These are phyloP conservation scores for Gilbertella persicaria DNA, from an alignment of 371 early-diverging fungal genomes.

Conservation along the genomic window DNA sequence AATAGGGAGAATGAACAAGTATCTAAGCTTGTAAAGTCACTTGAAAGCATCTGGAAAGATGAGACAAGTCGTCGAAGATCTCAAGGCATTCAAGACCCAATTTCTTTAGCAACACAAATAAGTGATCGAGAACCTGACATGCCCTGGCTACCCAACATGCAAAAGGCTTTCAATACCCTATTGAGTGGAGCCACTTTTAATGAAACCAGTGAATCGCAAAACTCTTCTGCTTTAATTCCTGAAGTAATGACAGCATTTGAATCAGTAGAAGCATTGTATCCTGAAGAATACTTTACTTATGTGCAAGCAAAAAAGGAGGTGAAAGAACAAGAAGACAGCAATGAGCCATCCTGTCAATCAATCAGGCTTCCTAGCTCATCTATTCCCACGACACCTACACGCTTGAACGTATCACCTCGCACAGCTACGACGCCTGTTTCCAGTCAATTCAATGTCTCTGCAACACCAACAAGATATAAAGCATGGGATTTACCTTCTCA, in stretches of 20 bases:
- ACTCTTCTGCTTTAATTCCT: background rate
- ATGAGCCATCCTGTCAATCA: no score
- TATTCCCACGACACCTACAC: background rate
- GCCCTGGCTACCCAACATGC: constrained; percentile 16
- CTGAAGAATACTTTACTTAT: constrained; percentile 16
- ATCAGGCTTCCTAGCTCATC: no score
- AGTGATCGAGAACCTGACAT: constrained; percentile 9
- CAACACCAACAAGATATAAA: constrained; percentile 26
- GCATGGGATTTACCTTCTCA: constrained; percentile 5
- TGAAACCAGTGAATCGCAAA: background rate
- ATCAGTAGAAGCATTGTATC: constrained; percentile 47
- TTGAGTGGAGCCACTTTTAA: background rate
- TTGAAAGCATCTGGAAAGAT: constrained; percentile 62
- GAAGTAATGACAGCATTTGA: constrained; percentile 48
- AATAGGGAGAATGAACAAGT: background rate
- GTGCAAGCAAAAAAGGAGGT: background rate
- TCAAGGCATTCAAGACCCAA: constrained; percentile 9
- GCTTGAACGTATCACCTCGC: background rate
- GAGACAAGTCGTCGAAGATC: constrained; percentile 27
- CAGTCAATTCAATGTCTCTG: constrained; percentile 18
- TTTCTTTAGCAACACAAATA: constrained; percentile 18
- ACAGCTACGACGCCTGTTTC: background rate
- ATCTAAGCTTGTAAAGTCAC: constrained; percentile 54
- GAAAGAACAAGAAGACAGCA: background rate
- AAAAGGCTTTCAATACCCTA: constrained; percentile 18